Evolutionary conservation across 1,284 basidiomycete species (phyloP).

Genomic region (Cystobasidium slooffiae): DNA sequence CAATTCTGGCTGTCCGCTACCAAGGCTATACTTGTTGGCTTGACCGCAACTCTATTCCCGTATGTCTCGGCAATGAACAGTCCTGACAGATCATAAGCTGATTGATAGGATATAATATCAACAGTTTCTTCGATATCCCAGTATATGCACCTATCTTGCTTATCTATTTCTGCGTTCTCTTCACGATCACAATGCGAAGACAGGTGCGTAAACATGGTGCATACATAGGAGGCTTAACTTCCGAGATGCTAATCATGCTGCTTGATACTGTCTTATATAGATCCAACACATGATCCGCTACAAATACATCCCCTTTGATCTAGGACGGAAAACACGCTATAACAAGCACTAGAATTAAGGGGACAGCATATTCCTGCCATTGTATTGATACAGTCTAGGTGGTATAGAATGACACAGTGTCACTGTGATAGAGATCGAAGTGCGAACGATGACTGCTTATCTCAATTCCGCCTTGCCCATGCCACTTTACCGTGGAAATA

Average conservation of each 20-base stretch:
- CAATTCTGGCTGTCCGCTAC: conserved; percentile 96
- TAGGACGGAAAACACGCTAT: conserved; percentile 79
- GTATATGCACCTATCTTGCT: conserved; percentile 98
- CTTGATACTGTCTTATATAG: conserved; percentile 51
- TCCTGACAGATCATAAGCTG: neutral
- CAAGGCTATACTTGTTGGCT: conserved; percentile 78
- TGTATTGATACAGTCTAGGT: conserved; percentile 17
- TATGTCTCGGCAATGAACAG: conserved; percentile 18
- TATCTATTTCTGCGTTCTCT: conserved; percentile 66
- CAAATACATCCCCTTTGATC: conserved; percentile 82
- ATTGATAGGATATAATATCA: conserved; percentile 41
- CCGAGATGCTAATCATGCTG: conserved; percentile 52
- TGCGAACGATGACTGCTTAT: neutral
- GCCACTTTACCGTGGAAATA: neutral
- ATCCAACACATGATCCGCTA: conserved; percentile 94
- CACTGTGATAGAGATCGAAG: neutral
- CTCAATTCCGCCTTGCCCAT: neutral
- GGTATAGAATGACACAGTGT: neutral
- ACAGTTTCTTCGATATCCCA: conserved; percentile 78
- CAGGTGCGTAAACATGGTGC: conserved; percentile 7
- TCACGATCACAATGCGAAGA: conserved; percentile 53
- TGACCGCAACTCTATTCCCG: conserved; percentile 78
- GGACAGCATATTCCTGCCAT: neutral
- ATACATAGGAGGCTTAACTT: neutral
- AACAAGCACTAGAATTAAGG: conserved; percentile 14